Percentiles rank a stretch among this genome's conserved stretches.
Conservation (phyloP, 2,329 filamentous ascomycete species). For the Mycogone perniciosa region DNA sequence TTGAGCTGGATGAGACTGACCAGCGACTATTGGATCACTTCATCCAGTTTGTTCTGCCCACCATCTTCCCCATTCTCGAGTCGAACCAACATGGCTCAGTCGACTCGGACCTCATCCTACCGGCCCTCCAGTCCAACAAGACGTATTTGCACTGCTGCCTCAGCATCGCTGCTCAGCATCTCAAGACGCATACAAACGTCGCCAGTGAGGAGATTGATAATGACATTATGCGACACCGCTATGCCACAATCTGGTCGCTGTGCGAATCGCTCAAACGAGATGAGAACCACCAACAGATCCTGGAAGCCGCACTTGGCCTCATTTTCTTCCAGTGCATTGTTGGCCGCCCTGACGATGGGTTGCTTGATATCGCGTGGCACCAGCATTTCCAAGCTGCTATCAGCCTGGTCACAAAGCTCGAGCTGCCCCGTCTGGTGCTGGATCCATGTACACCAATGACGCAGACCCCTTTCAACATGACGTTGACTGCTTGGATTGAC, state of each 20-base stretch:
- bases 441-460: constrained; percentile 44
- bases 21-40: constrained; percentile 86
- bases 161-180: constrained; percentile 85
- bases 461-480: constrained; percentile 90
- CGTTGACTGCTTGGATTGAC: constrained; percentile 89
- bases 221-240: constrained; percentile 89
- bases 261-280: constrained; percentile 77
- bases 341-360: constrained; percentile 73
- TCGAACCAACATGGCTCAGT: constrained; percentile 80
- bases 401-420: constrained; percentile 77
- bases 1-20: constrained; percentile 84
- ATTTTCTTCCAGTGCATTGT: constrained; percentile 96
- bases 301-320: constrained; percentile 88
- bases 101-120: constrained; percentile 75
- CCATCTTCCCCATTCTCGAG: constrained; percentile 89
- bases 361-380: constrained; percentile 93
- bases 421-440: constrained; percentile 64
- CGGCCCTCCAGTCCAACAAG: constrained; percentile 84
- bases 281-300: constrained; percentile 76
- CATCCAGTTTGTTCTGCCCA: constrained; percentile 76
- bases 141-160: constrained; percentile 93
- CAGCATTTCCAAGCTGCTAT: constrained; percentile 92
- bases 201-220: constrained; percentile 70
- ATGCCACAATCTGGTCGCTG: constrained; percentile 77
- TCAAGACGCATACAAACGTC: constrained; percentile 64